Base-by-base conservation (phyloP, 179 eudicot species). In the Spergularia azorica region DNA sequence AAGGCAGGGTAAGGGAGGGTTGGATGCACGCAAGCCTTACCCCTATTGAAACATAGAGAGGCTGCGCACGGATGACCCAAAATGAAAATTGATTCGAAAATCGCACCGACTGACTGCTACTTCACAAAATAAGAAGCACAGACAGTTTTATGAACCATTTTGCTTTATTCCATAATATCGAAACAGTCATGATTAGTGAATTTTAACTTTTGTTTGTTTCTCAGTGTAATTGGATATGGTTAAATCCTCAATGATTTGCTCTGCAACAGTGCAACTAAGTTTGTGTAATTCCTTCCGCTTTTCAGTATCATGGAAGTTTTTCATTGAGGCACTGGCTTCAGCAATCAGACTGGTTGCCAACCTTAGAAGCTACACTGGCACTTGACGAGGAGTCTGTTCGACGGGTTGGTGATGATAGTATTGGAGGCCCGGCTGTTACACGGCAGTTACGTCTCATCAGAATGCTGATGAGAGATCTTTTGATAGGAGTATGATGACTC, bases 311-410 rank as follows among this genome's bases (percentile, higher is more conserved):
- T 75, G 99, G 96, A 50, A 90, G 98, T 82, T 94, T 83, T 77
- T 96, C 99, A 9, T 81, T 96, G 67, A 87, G 94, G 76, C 98
- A 96, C 77, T 96, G 98, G 98, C 94, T 96, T 84, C 98, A 87
- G 79, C 99, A 90, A 70, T 87, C 99, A 51, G 95, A 96, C 82
- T 96, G 99, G 99, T 88, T 96, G 72, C 99, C 98, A 18, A 96
- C 97, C 72, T 80, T 96, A 76, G 99, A 96, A 88, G 97, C 97
- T 75, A 89, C 99, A 75, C 89, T 96, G 75, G 93, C 96, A 78
- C 90, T 94, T 74, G 99, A 96, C 58, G 98, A 90, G 74, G 99
- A 96, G 79, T 90, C 96, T 76, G 96, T 88, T 72, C 86, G 93
- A 77, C 92, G 83, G 80, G 99, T 96, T 62, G 99, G 99, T 71